Conservation (phyloP, 2,329 filamentous ascomycete species). For the Fusarium sp. region DNA sequence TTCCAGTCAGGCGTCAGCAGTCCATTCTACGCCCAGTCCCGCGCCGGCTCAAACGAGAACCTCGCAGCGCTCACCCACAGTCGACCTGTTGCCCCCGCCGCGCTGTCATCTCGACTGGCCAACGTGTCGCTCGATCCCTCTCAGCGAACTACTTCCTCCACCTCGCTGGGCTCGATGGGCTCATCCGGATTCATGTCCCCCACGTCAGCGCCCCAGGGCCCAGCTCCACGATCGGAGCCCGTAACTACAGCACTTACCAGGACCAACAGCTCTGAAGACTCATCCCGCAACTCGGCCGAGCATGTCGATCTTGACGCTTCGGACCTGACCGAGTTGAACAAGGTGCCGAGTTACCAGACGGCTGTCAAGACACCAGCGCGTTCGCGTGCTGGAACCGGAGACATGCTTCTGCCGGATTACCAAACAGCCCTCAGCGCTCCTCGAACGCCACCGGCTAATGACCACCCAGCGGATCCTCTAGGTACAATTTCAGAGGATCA, state of each 20-base stretch:
- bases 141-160: conserved; percentile 57
- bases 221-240: conserved; percentile 52
- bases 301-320: conserved; percentile 65
- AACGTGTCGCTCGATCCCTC: conserved; percentile 67
- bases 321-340: conserved; percentile 72
- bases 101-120: conserved; percentile 72
- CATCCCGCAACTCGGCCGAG: conserved; percentile 64
- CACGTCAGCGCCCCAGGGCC: conserved; percentile 50
- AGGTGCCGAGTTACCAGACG: conserved; percentile 80
- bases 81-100: conserved; percentile 56
- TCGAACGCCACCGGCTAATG: conserved; percentile 54
- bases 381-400: conserved; percentile 59
- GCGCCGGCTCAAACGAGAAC: conserved; percentile 83
- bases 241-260: conserved; percentile 60
- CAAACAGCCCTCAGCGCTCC: conserved; percentile 66
- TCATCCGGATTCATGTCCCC: conserved; percentile 58
- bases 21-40: conserved; percentile 76
- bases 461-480: conserved; percentile 44
- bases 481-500: conserved; percentile 48
- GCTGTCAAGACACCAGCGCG: conserved; percentile 73
- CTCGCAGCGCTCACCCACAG: conserved; percentile 60
- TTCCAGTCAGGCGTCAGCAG: conserved; percentile 79
- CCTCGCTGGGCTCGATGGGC: conserved; percentile 54
- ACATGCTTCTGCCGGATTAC: conserved; percentile 71
- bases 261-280: conserved; percentile 62